These are phyloP conservation scores for Malbranchea zuffiana DNA, from an alignment of 2,329 filamentous ascomycete species.

Conservation along the genomic window DNA sequence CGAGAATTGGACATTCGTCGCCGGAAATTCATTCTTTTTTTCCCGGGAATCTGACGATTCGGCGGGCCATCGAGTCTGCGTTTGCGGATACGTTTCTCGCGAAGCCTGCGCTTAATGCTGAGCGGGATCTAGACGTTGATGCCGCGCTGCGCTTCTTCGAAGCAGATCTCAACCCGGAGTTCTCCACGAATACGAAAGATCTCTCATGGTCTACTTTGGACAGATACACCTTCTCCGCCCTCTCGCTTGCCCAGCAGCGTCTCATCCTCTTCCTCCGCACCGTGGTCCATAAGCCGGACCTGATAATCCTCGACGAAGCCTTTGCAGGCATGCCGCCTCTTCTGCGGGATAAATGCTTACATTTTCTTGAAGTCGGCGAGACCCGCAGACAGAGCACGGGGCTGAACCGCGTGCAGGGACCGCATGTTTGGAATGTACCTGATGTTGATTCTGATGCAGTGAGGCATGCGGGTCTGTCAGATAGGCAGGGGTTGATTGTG, in stretches of 20 bases:
- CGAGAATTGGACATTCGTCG: slow-evolving; percentile 80
- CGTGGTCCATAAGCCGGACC: slow-evolving; percentile 66
- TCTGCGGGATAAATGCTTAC: slow-evolving; percentile 74
- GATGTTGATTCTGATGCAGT: slow-evolving; percentile 3
- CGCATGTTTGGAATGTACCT: slow-evolving; percentile 10
- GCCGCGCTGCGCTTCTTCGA: slow-evolving; percentile 67
- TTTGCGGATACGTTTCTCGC: slow-evolving; percentile 81
- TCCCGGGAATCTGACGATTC: slow-evolving; percentile 62
- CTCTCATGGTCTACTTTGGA: slow-evolving; percentile 69
- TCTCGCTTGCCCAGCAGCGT: slow-evolving; percentile 49
- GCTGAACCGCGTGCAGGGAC: slow-evolving; percentile 10
- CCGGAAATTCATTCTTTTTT: slow-evolving; percentile 93
- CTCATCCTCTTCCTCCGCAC: slow-evolving; percentile 75
- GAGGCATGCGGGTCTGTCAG: slow-evolving; percentile 46
- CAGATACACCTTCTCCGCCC: slow-evolving; percentile 67
- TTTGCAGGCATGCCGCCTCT: slow-evolving; percentile 75
- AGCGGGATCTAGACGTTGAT: slow-evolving; percentile 52
- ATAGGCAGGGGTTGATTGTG: slow-evolving; percentile 72
- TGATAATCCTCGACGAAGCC: slow-evolving; percentile 77
- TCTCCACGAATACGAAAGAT: slow-evolving; percentile 15
- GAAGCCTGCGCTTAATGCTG: slow-evolving; percentile 51
- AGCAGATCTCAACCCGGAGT: slow-evolving; percentile 56
- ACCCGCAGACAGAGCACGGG: slow-evolving; percentile 22
- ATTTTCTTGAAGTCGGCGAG: slow-evolving; percentile 62
- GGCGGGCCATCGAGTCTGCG: slow-evolving; percentile 68